phyloP scores from a whole-genome alignment of 2,329 filamentous ascomycete species.

The Fusarium bulbicola region DNA sequence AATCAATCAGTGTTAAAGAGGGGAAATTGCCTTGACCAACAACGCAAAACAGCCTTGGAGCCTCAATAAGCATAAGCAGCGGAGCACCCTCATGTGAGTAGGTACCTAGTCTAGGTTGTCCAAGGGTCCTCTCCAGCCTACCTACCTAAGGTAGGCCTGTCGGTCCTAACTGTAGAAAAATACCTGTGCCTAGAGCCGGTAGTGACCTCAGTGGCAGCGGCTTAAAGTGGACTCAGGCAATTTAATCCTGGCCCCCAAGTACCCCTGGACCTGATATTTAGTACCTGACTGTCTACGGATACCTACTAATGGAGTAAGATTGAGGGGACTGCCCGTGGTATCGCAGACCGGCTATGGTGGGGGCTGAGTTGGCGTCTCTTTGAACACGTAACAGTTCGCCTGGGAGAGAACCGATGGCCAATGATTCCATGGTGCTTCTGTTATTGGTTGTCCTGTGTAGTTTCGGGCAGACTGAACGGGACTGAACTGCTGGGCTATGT shows the following conservation, averaged over 20 bases:
- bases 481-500: neutral
- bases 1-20: conserved; percentile 16
- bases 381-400: conserved; percentile 3
- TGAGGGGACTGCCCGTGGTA: neutral
- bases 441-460: neutral
- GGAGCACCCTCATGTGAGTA: neutral
- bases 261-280: conserved; percentile 16
- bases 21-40: conserved; percentile 5
- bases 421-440: conserved; percentile 7
- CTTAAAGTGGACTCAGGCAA: conserved; percentile 24
- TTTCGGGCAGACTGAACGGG: neutral
- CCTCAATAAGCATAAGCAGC: conserved; percentile 11
- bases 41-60: conserved; percentile 13
- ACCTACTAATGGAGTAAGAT: neutral
- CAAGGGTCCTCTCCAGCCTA: neutral
- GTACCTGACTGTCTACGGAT: neutral
- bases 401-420: neutral
- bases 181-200: conserved; percentile 6
- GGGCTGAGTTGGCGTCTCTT: conserved; percentile 3
- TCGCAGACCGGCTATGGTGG: conserved; percentile 5
- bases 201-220: conserved; percentile 34
- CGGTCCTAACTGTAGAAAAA: neutral
- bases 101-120: neutral
- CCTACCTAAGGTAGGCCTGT: neutral
- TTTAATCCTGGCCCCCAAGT: conserved; percentile 27